phyloP scores from a whole-genome alignment of 2,329 filamentous ascomycete species.

The Aureobasidium lini region DNA sequence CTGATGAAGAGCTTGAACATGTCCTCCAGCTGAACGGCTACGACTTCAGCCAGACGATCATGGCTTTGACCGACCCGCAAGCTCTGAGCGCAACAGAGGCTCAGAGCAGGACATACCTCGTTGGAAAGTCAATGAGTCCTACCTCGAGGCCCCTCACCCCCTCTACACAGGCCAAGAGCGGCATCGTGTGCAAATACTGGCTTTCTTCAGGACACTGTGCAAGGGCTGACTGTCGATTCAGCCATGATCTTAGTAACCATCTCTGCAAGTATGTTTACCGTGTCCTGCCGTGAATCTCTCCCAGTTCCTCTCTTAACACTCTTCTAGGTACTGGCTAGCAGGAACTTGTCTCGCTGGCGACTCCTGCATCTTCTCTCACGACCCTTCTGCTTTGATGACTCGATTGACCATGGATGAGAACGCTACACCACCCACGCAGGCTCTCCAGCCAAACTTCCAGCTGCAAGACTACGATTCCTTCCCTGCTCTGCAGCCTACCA shows the following conservation, averaged over 20 bases:
- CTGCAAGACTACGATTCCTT: slow-evolving; percentile 81
- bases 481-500: slow-evolving; percentile 56
- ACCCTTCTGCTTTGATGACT: slow-evolving; percentile 78
- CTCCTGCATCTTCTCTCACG: slow-evolving; percentile 94
- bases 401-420: slow-evolving; percentile 68
- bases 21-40: slow-evolving; percentile 84
- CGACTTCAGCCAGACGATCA: slow-evolving; percentile 86
- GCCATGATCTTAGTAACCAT: slow-evolving; percentile 90
- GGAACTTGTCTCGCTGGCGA: slow-evolving; percentile 91
- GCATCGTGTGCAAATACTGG: slow-evolving; percentile 95
- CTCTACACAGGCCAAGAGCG: slow-evolving; percentile 66
- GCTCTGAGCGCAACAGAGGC: slow-evolving; percentile 36
- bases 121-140: slow-evolving; percentile 83
- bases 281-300: not conserved
- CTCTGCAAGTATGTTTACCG: slow-evolving; percentile 71
- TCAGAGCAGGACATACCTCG: slow-evolving; percentile 60
- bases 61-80: slow-evolving; percentile 49
- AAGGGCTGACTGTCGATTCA: slow-evolving; percentile 91
- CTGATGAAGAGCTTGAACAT: slow-evolving; percentile 91
- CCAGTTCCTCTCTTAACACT: slow-evolving; percentile 21
- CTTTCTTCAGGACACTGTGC: slow-evolving; percentile 92
- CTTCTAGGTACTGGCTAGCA: slow-evolving; percentile 78
- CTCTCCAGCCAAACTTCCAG: slow-evolving; percentile 61
- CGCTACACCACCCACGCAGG: slow-evolving; percentile 56
- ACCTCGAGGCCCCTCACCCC: slow-evolving; percentile 68